Evolutionary conservation across 805 yeast species (phyloP), one percentile per base, ranked within the genome.

Genomic region (Candida alai): DNA sequence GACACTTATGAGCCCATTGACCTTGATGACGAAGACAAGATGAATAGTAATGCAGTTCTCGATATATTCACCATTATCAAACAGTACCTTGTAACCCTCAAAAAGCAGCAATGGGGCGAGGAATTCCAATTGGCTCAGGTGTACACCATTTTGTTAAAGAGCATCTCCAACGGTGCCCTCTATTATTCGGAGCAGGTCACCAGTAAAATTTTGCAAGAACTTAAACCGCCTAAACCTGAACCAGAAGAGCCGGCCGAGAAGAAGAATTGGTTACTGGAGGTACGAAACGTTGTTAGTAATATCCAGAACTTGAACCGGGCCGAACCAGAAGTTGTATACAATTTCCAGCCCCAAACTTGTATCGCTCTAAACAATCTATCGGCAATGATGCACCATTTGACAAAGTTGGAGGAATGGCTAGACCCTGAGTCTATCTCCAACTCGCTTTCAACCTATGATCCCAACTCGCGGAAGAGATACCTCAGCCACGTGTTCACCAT

Each of bases 361-460:
- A 75, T 83, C n/a, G 78, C 82, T n/a, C 61, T 86, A 40, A 84
- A 84, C 54, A 78, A 87, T 47, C 49, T 87, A 7, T 66, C 74
- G 1, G 70, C 73, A 8, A 66, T 76, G 66, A 51, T 69, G 46
- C 48, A 58, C 2, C 73, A 74, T 36, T 44, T 77, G 7, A 60
- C 71, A 29, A 69, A 64, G 21, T 49, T 84, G 13, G 89, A 81
- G 47, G 72, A 66, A 2, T 50, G 65, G 16, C 43, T 84, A 10
- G 76, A 80, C 35, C 78, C 88, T 0, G 88, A 82, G 37, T 37
- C 50, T 19, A 62, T 78, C 11, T 74, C 81, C 5, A 45, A 54
- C 21, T 43, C 67, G 1, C 57, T 78, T 12, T 46, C 55, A 28
- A 24, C 51, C 32, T 35, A 57, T 43, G 60, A 72, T 45, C 58